Conservation (phyloP, 139 green algal species). For the Microglena sp. region DNA sequence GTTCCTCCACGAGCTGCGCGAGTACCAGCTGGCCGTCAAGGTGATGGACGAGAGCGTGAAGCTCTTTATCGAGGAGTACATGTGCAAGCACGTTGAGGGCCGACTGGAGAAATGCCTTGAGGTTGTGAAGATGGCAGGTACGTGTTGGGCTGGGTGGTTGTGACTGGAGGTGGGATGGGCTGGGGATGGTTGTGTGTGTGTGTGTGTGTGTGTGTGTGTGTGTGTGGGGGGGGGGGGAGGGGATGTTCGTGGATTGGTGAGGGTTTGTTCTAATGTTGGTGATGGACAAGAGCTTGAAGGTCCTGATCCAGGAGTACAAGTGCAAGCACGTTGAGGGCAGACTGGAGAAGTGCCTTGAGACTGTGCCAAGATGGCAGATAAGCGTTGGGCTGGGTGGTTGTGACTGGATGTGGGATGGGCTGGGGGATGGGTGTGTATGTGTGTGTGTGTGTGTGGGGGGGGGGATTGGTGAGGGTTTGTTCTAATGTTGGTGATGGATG, state of each 20-base stretch:
- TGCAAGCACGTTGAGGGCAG: conserved; percentile 51
- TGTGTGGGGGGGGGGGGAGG: too few species aligned
- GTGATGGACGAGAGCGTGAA: conserved; percentile 76
- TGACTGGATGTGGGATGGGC: too few species aligned
- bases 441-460: too few species aligned
- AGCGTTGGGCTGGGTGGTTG: conserved; percentile 19
- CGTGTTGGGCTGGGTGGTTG: conserved; percentile 19
- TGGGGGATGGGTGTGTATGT: too few species aligned
- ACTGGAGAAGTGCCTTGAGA: conserved; percentile 54
- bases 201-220: too few species aligned
- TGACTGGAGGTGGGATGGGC: too few species aligned
- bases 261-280: too few species aligned
- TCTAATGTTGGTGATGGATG: too few species aligned
- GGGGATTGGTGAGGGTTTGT: too few species aligned
- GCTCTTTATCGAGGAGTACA: conserved; percentile 50
- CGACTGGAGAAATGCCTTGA: conserved; percentile 57
- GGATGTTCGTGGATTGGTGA: too few species aligned
- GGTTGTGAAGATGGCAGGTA: conserved; percentile 45
- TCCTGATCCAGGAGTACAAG: conserved; percentile 49
- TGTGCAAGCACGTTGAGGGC: conserved; percentile 50
- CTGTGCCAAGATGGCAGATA: conserved; percentile 48
- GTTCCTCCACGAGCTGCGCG: conserved; percentile 50
- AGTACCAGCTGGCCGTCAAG: conserved; percentile 52
- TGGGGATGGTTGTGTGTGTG: too few species aligned
- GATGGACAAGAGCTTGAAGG: too few species aligned